phyloP scores from a whole-genome alignment of 2,329 filamentous ascomycete genomes.

The Aspergillus sp. region DNA sequence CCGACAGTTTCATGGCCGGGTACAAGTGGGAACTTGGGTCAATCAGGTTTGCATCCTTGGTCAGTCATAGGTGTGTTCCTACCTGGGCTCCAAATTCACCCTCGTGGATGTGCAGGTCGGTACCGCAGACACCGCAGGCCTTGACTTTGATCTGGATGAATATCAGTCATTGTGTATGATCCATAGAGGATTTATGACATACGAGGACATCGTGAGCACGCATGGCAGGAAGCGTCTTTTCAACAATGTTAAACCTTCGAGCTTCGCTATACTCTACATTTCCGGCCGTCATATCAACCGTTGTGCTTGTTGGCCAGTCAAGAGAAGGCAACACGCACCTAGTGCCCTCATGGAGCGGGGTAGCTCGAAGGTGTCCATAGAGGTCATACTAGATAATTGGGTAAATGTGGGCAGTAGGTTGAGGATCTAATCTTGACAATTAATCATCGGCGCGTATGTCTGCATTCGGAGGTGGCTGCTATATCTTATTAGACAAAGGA shows the following conservation, averaged over 20 bases:
- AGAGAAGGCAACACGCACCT: background rate
- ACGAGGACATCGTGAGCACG: conserved; percentile 62
- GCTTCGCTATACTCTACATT: conserved; percentile 58
- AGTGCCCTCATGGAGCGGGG: background rate
- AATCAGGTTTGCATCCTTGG: too few species aligned
- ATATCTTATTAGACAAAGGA: too few species aligned
- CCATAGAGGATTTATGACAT: conserved; percentile 16
- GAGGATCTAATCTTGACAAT: rapidly evolving
- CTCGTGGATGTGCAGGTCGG: conserved; percentile 59
- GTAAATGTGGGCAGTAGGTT: background rate
- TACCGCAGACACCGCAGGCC: conserved; percentile 65
- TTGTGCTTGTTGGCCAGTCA: background rate
- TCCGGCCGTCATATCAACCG: background rate
- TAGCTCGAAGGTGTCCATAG: background rate
- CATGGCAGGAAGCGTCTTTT: conserved; percentile 62
- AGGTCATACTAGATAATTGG: background rate
- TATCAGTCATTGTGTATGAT: background rate
- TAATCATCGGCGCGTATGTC: background rate
- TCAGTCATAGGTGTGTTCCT: too few species aligned
- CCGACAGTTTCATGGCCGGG: conserved; percentile 70
- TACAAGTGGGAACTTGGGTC: conserved; percentile 66
- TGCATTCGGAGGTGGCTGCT: too few species aligned
- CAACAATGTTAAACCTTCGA: conserved; percentile 61
- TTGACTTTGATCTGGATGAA: conserved; percentile 61
- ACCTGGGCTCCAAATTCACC: conserved; percentile 66